A percentile compares a stretch with the other conserved stretches of the same genome.
Evolutionary conservation across 2,329 filamentous ascomycete species (phyloP).

Genomic region (Sporothrix phasma): DNA sequence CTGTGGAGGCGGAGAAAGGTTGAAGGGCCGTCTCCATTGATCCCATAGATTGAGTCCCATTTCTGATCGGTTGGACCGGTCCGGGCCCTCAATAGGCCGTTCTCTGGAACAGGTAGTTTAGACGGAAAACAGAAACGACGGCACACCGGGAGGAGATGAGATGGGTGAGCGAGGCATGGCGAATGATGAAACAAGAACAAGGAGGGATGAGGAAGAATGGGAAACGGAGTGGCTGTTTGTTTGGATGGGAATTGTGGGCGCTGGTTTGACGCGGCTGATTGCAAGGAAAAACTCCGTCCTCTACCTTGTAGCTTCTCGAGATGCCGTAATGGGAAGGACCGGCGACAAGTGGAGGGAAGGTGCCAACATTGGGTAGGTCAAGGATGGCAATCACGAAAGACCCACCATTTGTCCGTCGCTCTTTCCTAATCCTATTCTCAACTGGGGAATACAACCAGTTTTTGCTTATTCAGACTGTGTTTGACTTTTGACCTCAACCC

Average conservation of each 20-base stretch:
- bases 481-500: neutral
- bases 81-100: neutral
- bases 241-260: neutral
- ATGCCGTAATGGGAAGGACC: neutral
- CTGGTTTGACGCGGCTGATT: neutral
- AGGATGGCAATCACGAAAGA: neutral
- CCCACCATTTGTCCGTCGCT: neutral
- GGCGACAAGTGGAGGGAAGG: neutral
- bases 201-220: neutral
- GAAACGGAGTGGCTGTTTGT: no score
- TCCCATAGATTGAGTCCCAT: neutral
- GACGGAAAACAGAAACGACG: constrained; percentile 4
- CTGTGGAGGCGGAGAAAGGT: neutral
- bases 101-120: neutral
- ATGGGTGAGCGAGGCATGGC: neutral
- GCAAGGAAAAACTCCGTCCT: neutral
- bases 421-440: neutral
- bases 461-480: neutral
- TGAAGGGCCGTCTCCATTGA: neutral
- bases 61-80: neutral
- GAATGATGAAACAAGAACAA: neutral
- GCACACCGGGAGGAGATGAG: neutral
- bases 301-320: neutral
- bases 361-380: neutral
- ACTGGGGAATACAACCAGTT: neutral